Evolutionary conservation across 2,329 filamentous ascomycete species (phyloP).

Genomic region (Sporothrix mexicana): DNA sequence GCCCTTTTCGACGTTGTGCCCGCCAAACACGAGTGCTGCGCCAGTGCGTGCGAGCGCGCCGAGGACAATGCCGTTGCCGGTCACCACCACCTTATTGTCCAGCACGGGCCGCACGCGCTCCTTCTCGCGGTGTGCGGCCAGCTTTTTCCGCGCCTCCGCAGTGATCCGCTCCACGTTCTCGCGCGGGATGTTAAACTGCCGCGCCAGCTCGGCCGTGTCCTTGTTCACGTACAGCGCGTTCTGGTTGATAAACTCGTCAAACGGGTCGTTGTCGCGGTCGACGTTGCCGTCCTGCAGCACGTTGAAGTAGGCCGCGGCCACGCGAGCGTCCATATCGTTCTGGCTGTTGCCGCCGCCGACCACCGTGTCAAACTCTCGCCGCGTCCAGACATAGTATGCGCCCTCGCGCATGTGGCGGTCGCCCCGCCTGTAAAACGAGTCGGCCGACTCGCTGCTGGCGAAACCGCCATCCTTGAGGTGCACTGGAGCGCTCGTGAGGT

Average conservation of each 20-base stretch:
- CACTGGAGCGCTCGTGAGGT: constrained; percentile 76
- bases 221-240: constrained; percentile 80
- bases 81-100: constrained; percentile 86
- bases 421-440: constrained; percentile 75
- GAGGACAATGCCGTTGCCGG: constrained; percentile 89
- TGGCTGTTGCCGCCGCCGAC: constrained; percentile 56
- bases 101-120: constrained; percentile 77
- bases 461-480: constrained; percentile 74
- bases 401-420: constrained; percentile 87
- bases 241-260: constrained; percentile 93
- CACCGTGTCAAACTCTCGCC: constrained; percentile 81
- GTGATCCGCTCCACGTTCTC: constrained; percentile 73
- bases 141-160: constrained; percentile 67
- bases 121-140: constrained; percentile 73
- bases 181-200: constrained; percentile 74
- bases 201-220: constrained; percentile 71
- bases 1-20: constrained; percentile 62
- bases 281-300: constrained; percentile 87
- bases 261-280: constrained; percentile 77
- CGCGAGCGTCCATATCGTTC: constrained; percentile 65
- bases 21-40: constrained; percentile 62
- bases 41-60: constrained; percentile 78
- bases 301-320: constrained; percentile 84
- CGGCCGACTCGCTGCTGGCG: constrained; percentile 86
- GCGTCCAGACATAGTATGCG: constrained; percentile 93